Evolutionary conservation across 2,329 filamentous ascomycete genomes (phyloP).

Genomic region (Apiospora arundinis): DNA sequence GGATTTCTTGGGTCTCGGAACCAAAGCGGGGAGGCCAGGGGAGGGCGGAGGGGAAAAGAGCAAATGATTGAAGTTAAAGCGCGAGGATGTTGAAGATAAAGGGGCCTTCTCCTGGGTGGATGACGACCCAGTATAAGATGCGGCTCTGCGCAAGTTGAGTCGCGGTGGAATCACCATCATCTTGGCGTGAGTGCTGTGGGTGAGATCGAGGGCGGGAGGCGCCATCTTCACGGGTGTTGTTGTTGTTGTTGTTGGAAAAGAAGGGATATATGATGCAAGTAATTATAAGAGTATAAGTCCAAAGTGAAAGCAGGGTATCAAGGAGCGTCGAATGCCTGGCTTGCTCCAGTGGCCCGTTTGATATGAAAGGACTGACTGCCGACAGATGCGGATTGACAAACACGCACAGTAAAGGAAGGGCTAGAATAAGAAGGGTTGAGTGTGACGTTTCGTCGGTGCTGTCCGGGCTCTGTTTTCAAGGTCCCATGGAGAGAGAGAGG

Average conservation of each 20-base stretch:
- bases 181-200: constrained; percentile 52
- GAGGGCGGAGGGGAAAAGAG: constrained; percentile 73
- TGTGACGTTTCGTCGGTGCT: background rate
- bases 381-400: background rate
- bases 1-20: constrained; percentile 70
- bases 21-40: constrained; percentile 71
- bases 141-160: constrained; percentile 64
- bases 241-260: background rate
- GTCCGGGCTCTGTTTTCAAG: background rate
- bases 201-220: constrained; percentile 47
- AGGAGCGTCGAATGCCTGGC: background rate
- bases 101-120: constrained; percentile 51
- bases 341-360: background rate
- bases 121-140: constrained; percentile 57
- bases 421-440: background rate
- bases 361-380: background rate
- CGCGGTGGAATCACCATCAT: constrained; percentile 61
- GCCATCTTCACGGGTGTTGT: constrained; percentile 15
- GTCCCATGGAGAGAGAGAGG: background rate
- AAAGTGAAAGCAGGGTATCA: background rate
- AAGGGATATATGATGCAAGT: no score
- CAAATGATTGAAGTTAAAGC: constrained; percentile 71
- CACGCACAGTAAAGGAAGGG: background rate
- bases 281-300: background rate
- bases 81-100: constrained; percentile 55